Base-by-base conservation (phyloP, 1,284 basidiomycete species). In the Pseudozyma flocculosa region DNA sequence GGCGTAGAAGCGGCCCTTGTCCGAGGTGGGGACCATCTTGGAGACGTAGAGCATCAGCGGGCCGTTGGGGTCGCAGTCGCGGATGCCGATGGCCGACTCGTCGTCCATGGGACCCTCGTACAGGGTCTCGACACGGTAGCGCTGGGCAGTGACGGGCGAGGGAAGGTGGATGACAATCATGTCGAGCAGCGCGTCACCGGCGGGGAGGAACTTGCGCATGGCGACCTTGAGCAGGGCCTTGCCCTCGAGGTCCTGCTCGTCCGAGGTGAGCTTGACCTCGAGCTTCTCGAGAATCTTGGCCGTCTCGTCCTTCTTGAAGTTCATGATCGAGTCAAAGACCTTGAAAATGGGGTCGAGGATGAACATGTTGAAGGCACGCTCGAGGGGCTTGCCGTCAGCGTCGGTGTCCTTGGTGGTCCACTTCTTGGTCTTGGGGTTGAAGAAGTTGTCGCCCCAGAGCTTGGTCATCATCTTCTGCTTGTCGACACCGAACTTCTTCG, bases 81-180 rank as follows among this genome's bases (percentile, higher is more conserved):
- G 88, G 83, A 99, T 95, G 84, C 87, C 91, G 76, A 97, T 92
- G 75, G 95, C 95, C 56, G 91, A 94, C 83, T 98, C 94, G 80
- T 99, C 95, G 82, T 98, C 95, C 89, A 96, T 90, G 76, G 95
- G 95, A 80, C 95, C 95, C 81, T 99, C 95, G 82, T 98, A 99
- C 56, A 99, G 87, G 70, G 94, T 97, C 85, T 98, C 93, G 67
- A 96, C 93, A 86, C 95, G 94, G 83, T 98, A 98, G 61, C 87
- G 85, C 82, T 99, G 94, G 62, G 94, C 94, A 66, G 93, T 97
- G 56, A 87, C 87, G 62, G 94, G 95, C 48, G 95, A 98, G 55
- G 94, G 80, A 18, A 78, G 72, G 85, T 97, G 92, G 82, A 99
- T 92, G 85, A 96, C 92, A 82, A 97, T 96, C 95, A 99, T 99